These are phyloP conservation scores for Colletotrichum theobromicola DNA, from an alignment of 2,329 filamentous ascomycete species.

Conservation along the genomic window DNA sequence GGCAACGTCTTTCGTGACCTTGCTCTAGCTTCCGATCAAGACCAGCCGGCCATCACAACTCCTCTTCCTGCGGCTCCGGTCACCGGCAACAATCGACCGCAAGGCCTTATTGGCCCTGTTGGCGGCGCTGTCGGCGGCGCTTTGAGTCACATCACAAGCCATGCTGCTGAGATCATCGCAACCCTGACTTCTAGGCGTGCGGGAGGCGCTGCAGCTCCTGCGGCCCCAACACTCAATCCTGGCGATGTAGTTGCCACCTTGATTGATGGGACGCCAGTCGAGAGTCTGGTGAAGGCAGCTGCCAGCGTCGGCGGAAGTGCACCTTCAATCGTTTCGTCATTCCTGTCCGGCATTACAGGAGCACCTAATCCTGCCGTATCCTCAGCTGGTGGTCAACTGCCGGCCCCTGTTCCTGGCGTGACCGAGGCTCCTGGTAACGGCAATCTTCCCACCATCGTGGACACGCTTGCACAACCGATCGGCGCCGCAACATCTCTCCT, in stretches of 20 bases:
- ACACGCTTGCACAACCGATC: not conserved
- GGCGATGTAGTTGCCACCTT: not conserved
- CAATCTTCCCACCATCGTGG: not conserved
- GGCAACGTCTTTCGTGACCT: not conserved
- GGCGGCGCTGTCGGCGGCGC: not conserved
- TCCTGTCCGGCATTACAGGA: not conserved
- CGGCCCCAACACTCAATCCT: not conserved
- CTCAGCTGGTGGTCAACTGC: not conserved
- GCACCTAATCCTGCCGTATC: not conserved
- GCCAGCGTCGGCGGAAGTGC: not conserved
- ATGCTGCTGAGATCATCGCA: not conserved
- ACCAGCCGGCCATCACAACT: not conserved
- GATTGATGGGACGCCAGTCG: not conserved
- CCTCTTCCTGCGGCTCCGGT: not conserved
- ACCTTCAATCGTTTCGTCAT: not conserved
- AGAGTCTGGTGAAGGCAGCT: not conserved
- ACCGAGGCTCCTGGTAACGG: not conserved
- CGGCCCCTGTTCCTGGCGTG: not conserved
- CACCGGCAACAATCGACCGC: not conserved
- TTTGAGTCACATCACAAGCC: not conserved
- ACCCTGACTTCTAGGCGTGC: not conserved
- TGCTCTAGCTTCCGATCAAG: not conserved
- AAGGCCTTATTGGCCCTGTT: not conserved
- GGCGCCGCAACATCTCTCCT: not conserved
- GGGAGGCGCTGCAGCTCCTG: not conserved